Evolutionary conservation across 2,329 filamentous ascomycete species (phyloP), one percentile per base, ranked within the genome.

Genomic region (Didymella pinodella): DNA sequence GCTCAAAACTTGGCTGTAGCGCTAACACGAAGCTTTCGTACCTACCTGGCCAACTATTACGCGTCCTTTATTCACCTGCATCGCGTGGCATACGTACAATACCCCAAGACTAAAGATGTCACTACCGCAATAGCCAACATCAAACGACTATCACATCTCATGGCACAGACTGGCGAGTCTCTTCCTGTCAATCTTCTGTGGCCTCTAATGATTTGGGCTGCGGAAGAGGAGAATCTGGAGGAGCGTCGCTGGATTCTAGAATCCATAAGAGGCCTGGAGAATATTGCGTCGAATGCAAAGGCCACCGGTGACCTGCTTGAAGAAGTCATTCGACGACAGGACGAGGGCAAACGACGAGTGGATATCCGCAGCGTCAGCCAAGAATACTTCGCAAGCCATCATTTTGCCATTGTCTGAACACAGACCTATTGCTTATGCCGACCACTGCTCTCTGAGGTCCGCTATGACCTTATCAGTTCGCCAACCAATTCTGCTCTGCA

Each of bases 121-220:
- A 70, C 68, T 2, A 78, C 81, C 31, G 83, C 83, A 1, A 77
- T 85, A 53, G 68, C 70, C n/a, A 80, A 81, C 43, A 85, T 85
- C 59, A 80, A 81, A 28, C 77, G 74, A 12, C 73, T 85, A 3
- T 79, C 81, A 20, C 77, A 78, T 34, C 74, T 82, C 34, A 81
- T 86, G 54, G 74, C 78, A 14, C 76, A 80, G 28, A 71, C 72
- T 0, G 78, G 81, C 12, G 79, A 82, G 32, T 76, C 81, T 8
- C 72, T 86, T 2, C 84, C 84, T 0, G 82, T 85, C 47, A 86
- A 83, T 58, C 81, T 86, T 76, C 75, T 86, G 5, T 86, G 84
- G 85, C 84, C 84, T 1, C 70, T 86, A 7, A 72, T 86, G 40
- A 84, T 87, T 80, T 77, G 83, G 61, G 84, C 84, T 0, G 81